Base-by-base conservation (phyloP, 2,329 filamentous ascomycete genomes). In the Cephalotrichum gorgonifer region DNA sequence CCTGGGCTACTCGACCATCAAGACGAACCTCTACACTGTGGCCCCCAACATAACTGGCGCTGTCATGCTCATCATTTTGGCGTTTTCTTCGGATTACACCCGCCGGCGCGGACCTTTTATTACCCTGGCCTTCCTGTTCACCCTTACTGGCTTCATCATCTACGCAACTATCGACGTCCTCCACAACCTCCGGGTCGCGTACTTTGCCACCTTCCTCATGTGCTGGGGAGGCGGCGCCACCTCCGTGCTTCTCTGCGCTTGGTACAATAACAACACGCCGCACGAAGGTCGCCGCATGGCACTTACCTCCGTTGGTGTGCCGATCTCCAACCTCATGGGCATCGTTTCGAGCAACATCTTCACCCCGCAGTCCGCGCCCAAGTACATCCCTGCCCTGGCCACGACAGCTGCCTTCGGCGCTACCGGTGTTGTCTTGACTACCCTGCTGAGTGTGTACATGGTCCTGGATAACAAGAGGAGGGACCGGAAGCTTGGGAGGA, bases 211-310 rank as follows among this genome's bases (percentile, higher is more conserved):
- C 49, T 90, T 89, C 62, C 85, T 89, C 82, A 88, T 89, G 83
- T 85, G 81, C 11, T 88, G 84, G 81, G 86, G 86, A 15, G 88
- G 84, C 0, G 83, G 80, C 1, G 85, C 85, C 0, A 85, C 86
- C 0, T 85, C 79, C 0, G 85, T 89, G 8, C 70, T 90, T 12
- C 69, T 83, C 68, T 80, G 55, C 71, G 79, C 50, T 26, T 69
- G 61, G 82, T 89, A 88, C 66, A 90, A 87, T 67, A 90, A 90
- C 70, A 91, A 91, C 60, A 77, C 88, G 50, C 85, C 85, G 1
- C 77, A 90, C 57, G 86, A 90, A 63, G 82, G 83, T 50, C 78
- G 81, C 33, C 81, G 86, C 43, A 73, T 88, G 6, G 72, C 82
- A 1, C 69, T 88, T 14, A 89, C 85, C 0, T 82, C 79, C 26